Evolutionary conservation across 208 protist species (phyloP), one percentile per base, ranked within the genome.

Genomic region (Leishmania braziliensis): DNA sequence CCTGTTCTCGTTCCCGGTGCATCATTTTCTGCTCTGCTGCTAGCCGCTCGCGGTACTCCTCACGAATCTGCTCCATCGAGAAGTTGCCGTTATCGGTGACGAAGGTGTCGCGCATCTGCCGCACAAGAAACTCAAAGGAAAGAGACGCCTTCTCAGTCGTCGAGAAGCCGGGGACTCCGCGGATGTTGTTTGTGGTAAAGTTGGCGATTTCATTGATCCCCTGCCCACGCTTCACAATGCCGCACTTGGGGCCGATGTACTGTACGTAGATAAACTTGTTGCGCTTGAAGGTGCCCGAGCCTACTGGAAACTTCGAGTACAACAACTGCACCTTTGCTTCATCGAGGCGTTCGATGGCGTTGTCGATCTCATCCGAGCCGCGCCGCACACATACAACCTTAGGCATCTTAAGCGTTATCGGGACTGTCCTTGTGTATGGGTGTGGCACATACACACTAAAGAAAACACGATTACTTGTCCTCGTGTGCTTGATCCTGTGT

Each of bases 241-340:
- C 60, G 75, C 92, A 95, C 29, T 92, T 82, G 9, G 87, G 89
- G 16, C 94, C 92, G 51, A 93, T 91, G 76, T 92, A 96, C 68
- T 95, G 89, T 18, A 97, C 86, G 74, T 92, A 94, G 50, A 96
- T 87, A 43, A 92, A 95, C 86, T 97, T 97, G 80, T 94, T 95
- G 23, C 94, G 91, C 87, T 93, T 94, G 85, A 97, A 97, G 46
- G 91, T 96, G 62, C 94, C 94, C 18, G 75, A 91, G 43, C 94
- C 94, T 33, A 97, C 86, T 54, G 93, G 92, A 54, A 97, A 93
- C 72, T 95, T 92, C 48, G 90, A 88, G 82, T 92, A 92, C n/a
- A 95, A 62, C 66, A 97, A 80, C 82, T 95, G 91, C 56, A 96
- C 94, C 77, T 91, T 88, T 53, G 70, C 81, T 63, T 97, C 92